Evolutionary conservation across 257 asterid genomes (phyloP).

Genomic region (Salvia miltiorrhiza): DNA sequence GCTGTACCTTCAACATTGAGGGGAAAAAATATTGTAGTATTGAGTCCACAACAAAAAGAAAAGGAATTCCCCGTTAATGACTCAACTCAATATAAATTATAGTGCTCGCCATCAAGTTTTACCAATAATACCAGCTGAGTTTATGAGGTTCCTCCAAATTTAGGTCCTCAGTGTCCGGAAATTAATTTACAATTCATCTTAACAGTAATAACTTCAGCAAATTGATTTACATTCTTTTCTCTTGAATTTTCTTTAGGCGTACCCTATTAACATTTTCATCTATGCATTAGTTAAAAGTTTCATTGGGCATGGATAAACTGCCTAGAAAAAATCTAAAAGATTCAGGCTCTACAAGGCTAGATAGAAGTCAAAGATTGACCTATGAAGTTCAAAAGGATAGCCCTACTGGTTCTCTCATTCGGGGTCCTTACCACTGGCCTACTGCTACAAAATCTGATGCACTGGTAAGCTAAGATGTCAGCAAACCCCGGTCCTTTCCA

Average conservation of each 20-base stretch:
- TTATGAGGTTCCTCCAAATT: neutral
- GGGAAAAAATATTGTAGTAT: neutral
- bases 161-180: neutral
- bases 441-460: neutral
- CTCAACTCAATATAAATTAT: neutral
- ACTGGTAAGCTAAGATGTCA: no score
- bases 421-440: neutral
- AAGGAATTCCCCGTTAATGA: neutral
- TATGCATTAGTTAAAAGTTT: neutral
- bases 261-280: neutral
- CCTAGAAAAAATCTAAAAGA: conserved; percentile 1
- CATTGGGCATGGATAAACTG: neutral
- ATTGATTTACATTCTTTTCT: neutral
- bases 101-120: neutral
- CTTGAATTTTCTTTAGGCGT: neutral
- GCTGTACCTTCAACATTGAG: neutral
- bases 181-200: neutral
- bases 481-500: neutral
- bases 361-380: no score
- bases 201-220: neutral
- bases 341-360: no score
- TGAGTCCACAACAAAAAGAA: neutral
- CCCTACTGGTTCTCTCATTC: no score
- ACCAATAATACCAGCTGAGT: neutral
- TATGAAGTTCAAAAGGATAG: no score